phyloP scores from a whole-genome alignment of 2,329 filamentous ascomycete genomes.

The Penicillium concentricum region DNA sequence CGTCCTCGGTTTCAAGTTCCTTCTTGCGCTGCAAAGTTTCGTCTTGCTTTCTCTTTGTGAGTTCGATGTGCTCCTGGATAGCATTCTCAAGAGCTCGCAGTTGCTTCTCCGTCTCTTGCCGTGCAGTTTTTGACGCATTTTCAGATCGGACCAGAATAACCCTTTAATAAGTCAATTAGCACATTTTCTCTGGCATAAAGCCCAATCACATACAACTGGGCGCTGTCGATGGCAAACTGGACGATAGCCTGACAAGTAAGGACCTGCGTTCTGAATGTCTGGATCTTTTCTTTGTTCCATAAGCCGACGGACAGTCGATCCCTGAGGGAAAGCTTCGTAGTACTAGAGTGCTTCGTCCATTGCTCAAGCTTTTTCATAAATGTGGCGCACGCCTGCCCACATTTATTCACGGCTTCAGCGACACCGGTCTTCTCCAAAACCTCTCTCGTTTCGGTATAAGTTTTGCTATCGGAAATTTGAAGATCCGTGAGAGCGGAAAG shows the following conservation, averaged over 20 bases:
- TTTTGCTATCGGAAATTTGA: conserved; percentile 5
- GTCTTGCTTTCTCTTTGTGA: not conserved
- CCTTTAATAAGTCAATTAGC: not conserved
- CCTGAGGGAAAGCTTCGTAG: not conserved
- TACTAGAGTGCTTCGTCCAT: conserved; percentile 6
- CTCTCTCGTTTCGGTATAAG: conserved; percentile 1
- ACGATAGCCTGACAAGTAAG: not conserved
- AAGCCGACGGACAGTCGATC: not conserved
- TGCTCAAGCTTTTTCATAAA: not conserved
- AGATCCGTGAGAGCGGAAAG: conserved; percentile 7
- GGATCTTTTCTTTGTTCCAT: not conserved
- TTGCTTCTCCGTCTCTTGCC: not conserved
- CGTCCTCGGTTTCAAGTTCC: not conserved
- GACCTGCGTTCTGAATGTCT: not conserved
- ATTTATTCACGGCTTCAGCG: conserved; percentile 7
- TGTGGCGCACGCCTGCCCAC: not conserved
- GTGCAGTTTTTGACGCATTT: not conserved
- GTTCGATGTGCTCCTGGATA: not conserved
- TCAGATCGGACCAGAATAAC: not conserved
- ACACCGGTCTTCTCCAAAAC: conserved; percentile 9
- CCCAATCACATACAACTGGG: not conserved
- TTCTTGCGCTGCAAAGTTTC: not conserved
- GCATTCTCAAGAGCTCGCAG: not conserved
- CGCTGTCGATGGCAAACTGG: not conserved
- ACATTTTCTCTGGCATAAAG: not conserved